A percentile compares a stretch with the other conserved stretches of the same genome.
Conservation (phyloP, 139 green algal species). For the Mychonastes homosphaera region DNA sequence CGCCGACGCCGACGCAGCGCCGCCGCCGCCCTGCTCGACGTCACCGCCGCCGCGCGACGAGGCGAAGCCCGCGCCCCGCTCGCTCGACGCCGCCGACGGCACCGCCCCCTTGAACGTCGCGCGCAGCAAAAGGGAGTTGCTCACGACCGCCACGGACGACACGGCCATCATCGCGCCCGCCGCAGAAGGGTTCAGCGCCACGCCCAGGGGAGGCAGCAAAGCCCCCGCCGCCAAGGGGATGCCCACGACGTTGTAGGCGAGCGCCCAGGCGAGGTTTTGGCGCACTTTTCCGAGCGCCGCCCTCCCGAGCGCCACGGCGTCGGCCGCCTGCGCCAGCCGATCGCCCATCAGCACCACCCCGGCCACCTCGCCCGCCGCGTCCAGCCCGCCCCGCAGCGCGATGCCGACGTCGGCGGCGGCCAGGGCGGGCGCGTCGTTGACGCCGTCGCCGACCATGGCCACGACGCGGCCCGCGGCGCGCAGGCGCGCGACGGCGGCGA, state of each 20-base stretch:
- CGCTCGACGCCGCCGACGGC: too few species aligned
- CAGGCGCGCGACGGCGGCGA: slow-evolving; percentile 29
- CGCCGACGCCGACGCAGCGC: too few species aligned
- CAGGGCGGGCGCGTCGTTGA: slow-evolving; percentile 92
- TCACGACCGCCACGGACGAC: slow-evolving; percentile 75
- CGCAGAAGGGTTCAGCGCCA: slow-evolving; percentile 71
- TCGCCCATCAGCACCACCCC: slow-evolving; percentile 88
- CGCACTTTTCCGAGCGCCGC: slow-evolving; percentile 79
- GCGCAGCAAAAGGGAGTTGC: slow-evolving; percentile 78
- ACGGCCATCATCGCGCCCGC: slow-evolving; percentile 86
- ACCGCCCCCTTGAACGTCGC: too few species aligned
- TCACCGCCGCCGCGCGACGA: too few species aligned
- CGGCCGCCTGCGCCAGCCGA: slow-evolving; percentile 60
- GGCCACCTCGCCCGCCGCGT: slow-evolving; percentile 61
- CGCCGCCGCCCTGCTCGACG: too few species aligned
- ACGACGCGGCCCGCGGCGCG: slow-evolving; percentile 43
- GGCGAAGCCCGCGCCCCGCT: too few species aligned
- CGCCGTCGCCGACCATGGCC: slow-evolving; percentile 90
- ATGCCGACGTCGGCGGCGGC: slow-evolving; percentile 54
- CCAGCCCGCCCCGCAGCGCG: slow-evolving; percentile 51
- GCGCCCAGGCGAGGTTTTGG: slow-evolving; percentile 89
- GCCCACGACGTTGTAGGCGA: slow-evolving; percentile 87
- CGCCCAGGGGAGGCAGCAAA: slow-evolving; percentile 59
- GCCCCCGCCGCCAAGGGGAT: slow-evolving; percentile 84
- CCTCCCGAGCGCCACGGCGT: slow-evolving; percentile 63